phyloP scores from a whole-genome alignment of 768 basidiomycete species.

The Gautieria morchelliformis region DNA sequence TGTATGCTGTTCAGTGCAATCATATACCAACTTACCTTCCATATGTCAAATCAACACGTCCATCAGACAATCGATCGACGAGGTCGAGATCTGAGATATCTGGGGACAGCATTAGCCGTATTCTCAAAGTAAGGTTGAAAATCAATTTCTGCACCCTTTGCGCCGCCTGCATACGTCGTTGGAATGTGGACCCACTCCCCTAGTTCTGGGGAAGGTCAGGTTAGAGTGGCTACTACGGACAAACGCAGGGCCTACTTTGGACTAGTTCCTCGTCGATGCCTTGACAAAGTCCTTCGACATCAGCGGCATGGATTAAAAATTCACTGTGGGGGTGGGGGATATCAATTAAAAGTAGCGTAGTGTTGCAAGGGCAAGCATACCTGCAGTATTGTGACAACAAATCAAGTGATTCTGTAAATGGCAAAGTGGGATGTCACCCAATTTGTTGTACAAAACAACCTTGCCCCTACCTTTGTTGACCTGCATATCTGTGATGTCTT shows the following conservation, averaged over 20 bases:
- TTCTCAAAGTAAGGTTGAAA: background rate
- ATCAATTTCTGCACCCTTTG: constrained; percentile 52
- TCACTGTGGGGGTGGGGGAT: constrained; percentile 43
- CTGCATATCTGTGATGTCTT: constrained; percentile 89
- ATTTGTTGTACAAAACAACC: background rate
- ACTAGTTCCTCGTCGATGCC: constrained; percentile 92
- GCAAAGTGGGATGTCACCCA: background rate
- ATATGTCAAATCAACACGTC: constrained; percentile 80
- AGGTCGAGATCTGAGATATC: constrained; percentile 73
- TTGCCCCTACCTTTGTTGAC: constrained; percentile 57
- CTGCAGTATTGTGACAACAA: constrained; percentile 75
- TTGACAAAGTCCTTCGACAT: constrained; percentile 94
- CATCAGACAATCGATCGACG: constrained; percentile 70
- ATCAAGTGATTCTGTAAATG: constrained; percentile 58
- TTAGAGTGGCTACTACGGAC: constrained; percentile 10
- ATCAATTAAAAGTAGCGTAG: constrained; percentile 4
- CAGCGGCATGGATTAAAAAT: constrained; percentile 94
- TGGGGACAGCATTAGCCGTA: constrained; percentile 19
- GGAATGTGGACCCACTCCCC: constrained; percentile 89
- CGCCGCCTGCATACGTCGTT: constrained; percentile 95
- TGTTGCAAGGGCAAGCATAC: constrained; percentile 24
- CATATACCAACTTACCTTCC: constrained; percentile 44
- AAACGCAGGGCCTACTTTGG: constrained; percentile 32
- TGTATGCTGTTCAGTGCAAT: background rate
- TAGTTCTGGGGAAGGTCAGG: constrained; percentile 42